These are phyloP conservation scores for Alnus rubra DNA, from an alignment of 306 rosid genomes.

Conservation along the genomic window DNA sequence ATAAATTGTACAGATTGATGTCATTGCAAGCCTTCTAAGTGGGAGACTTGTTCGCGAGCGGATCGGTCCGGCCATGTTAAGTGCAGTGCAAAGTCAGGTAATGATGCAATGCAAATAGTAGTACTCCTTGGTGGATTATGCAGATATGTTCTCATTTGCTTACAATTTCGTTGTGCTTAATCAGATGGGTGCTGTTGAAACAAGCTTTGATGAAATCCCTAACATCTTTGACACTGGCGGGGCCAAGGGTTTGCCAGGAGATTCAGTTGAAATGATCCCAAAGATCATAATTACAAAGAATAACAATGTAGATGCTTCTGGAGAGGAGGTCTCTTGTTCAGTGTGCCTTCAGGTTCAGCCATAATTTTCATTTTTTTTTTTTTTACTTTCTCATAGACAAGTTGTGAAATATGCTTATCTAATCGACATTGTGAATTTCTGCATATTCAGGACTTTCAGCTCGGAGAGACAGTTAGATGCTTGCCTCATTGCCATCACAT, in stretches of 20 bases:
- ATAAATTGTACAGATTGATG: conserved; percentile 74
- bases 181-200: conserved; percentile 96
- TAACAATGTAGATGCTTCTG: conserved; percentile 73
- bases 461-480: conserved; percentile 93
- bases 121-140: neutral
- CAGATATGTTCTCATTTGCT: conserved; percentile 31
- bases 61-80: conserved; percentile 97
- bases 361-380: conserved; percentile 8
- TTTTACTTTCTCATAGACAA: neutral
- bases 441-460: conserved; percentile 76
- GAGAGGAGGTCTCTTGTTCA: conserved; percentile 81
- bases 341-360: conserved; percentile 90
- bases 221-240: conserved; percentile 89
- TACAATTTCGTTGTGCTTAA: conserved; percentile 16
- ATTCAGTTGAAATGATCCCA: conserved; percentile 83
- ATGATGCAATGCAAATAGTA: conserved; percentile 22
- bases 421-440: conserved; percentile 30
- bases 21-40: conserved; percentile 89
- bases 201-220: conserved; percentile 78
- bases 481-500: conserved; percentile 96
- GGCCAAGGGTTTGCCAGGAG: conserved; percentile 81
- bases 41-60: conserved; percentile 97
- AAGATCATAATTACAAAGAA: conserved; percentile 66
- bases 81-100: conserved; percentile 99
- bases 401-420: neutral